These are phyloP conservation scores for Pythium rhizo-oryzae DNA, from an alignment of 352 stramenopile species.

Conservation along the genomic window DNA sequence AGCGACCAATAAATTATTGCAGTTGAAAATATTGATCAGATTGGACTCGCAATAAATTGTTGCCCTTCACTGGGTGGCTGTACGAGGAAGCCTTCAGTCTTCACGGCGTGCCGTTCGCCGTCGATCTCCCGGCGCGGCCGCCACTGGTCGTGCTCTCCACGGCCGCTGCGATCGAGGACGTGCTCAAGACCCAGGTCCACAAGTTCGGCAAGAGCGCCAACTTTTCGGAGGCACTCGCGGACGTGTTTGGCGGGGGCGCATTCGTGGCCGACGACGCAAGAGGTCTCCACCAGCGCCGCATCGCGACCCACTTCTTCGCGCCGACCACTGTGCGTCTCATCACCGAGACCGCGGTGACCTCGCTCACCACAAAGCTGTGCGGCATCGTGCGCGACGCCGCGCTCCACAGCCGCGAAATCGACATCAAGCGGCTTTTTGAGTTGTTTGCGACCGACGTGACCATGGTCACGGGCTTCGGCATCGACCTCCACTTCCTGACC, in stretches of 20 bases:
- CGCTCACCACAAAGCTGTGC: conserved; percentile 14
- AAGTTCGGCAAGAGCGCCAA: conserved; percentile 64
- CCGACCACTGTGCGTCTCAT: conserved; percentile 44
- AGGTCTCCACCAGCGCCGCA: conserved; percentile 75
- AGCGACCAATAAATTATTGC: too few species aligned
- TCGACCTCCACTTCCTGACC: conserved; percentile 33
- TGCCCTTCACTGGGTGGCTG: too few species aligned
- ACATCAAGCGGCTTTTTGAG: conserved; percentile 50
- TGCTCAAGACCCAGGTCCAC: conserved; percentile 60
- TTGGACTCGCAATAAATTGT: too few species aligned
- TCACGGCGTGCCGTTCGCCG: conserved; percentile 40
- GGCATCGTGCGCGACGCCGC: conserved; percentile 30
- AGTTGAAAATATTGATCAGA: too few species aligned
- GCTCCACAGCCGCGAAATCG: conserved; percentile 17
- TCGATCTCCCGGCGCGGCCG: conserved; percentile 39
- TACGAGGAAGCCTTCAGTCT: conserved; percentile 39
- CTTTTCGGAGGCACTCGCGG: conserved; percentile 31
- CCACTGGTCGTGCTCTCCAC: conserved; percentile 46
- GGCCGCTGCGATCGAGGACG: conserved; percentile 37
- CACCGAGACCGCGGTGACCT: not conserved
- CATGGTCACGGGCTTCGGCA: conserved; percentile 67
- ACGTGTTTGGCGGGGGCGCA: conserved; percentile 76
- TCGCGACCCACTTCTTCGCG: conserved; percentile 88
- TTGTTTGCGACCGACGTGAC: conserved; percentile 70
- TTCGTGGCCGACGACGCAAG: conserved; percentile 58